Evolutionary conservation across 306 rosid genomes (phyloP).

Genomic region (Castanea mollissima): DNA sequence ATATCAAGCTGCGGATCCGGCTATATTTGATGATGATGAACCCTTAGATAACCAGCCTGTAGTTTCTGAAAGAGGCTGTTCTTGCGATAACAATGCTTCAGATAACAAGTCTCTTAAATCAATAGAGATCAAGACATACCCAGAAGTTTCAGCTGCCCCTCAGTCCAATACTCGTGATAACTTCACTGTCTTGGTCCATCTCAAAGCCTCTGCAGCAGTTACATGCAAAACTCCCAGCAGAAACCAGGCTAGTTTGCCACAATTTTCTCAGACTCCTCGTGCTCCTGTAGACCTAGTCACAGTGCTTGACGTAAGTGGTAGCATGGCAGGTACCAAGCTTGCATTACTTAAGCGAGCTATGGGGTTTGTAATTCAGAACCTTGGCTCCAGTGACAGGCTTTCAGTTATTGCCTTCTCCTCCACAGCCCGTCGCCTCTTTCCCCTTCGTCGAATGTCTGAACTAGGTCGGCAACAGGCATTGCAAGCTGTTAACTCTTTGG

Average conservation of each 20-base stretch:
- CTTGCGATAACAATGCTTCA: constrained; percentile 26
- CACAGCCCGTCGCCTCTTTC: constrained; percentile 94
- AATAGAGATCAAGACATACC: constrained; percentile 65
- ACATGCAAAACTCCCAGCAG: constrained; percentile 34
- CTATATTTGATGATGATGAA: constrained; percentile 81
- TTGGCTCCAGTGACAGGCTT: constrained; percentile 85
- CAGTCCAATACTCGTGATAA: constrained; percentile 45
- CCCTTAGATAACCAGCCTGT: constrained; percentile 54
- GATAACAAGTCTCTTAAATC: constrained; percentile 40
- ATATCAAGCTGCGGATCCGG: constrained; percentile 77
- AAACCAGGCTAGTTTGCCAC: constrained; percentile 47
- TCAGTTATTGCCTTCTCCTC: constrained; percentile 97
- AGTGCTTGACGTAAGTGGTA: constrained; percentile 91
- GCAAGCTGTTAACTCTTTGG: constrained; percentile 94
- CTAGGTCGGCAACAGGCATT: constrained; percentile 84
- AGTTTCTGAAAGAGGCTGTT: constrained; percentile 36
- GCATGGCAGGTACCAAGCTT: constrained; percentile 99
- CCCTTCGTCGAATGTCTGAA: constrained; percentile 75
- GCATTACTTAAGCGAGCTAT: constrained; percentile 93
- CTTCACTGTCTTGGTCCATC: constrained; percentile 78
- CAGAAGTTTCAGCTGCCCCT: constrained; percentile 70
- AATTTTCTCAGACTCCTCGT: constrained; percentile 60
- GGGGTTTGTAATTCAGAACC: constrained; percentile 97
- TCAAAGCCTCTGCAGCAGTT: constrained; percentile 67
- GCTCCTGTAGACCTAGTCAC: constrained; percentile 98